Evolutionary conservation across 2,329 filamentous ascomycete species (phyloP), one percentile per base, ranked within the genome.

Genomic region (Aspergillus sp.): DNA sequence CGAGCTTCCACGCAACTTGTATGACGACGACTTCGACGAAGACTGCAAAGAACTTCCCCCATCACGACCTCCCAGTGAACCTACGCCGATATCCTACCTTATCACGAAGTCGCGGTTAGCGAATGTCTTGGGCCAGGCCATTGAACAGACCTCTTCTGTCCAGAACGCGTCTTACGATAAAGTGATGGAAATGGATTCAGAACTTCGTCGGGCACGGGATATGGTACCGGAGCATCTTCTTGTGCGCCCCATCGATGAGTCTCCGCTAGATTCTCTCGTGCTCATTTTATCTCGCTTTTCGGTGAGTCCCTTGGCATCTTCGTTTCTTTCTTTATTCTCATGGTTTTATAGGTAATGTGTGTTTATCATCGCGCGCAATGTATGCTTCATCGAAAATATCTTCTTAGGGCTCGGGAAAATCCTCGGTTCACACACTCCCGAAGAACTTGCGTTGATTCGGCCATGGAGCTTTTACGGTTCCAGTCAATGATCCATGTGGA

Each of bases 291-390:
- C 93, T 52, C 87, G 93, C 27, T 93, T 92, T 70, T 90, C 89
- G 56, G 79, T 77, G 70, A 65, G 68, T 63, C 40, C 27, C 3
- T 11, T 41, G 12, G 15, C 6, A 8, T 12, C 19, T 17, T n/a
- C 15, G 12, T 3, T 17, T 17, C 33, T 24, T 19, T 33, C 24
- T 17, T 54, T 27, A 37, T 50, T 49, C 63, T 68, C 45, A 66
- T 44, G 9, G 12, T 45, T 45, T 47, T 43, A 12, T 48, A 77
- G 74, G 65, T 97, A 33, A 90, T 95, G 61, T 88, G 95, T 50
- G 77, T 97, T 5, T 96, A 92, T 70, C 87, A 96, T 62, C 96
- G 96, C 76, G 90, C 92, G 17, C 83, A 96, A 66, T 96, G 91
- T 67, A 84, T 96, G 21, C 83, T 99, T 40, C 95, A 99, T 73